Evolutionary conservation across 768 basidiomycete genomes (phyloP).

Genomic region (Naematelia aurantialba): DNA sequence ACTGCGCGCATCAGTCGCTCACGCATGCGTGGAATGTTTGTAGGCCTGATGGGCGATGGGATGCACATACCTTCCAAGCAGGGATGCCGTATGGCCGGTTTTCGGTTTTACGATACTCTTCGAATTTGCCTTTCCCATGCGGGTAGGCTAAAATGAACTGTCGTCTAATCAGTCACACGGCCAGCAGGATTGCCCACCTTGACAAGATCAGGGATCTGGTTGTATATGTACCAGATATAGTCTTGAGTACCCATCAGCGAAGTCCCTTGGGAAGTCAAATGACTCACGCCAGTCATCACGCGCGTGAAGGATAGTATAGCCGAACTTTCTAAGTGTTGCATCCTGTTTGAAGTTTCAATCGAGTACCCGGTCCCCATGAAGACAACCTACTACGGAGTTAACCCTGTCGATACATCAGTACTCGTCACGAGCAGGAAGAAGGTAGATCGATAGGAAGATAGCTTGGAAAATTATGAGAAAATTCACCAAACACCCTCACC

Average conservation of each 20-base stretch:
- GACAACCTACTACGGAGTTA: not conserved
- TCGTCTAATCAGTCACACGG: no score
- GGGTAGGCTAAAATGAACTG: constrained; percentile 14
- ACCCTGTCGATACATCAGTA: not conserved
- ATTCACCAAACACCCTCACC: constrained; percentile 20
- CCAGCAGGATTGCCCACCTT: constrained; percentile 16
- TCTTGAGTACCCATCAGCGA: constrained; percentile 1
- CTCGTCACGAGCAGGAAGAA: not conserved
- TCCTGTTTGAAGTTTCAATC: not conserved
- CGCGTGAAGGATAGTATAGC: constrained; percentile 17
- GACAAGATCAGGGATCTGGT: constrained; percentile 19
- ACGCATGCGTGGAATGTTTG: no score
- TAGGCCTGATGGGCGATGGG: no score
- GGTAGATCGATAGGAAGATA: not conserved
- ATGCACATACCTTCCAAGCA: constrained; percentile 17
- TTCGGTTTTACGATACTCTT: constrained; percentile 10
- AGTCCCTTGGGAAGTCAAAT: not conserved
- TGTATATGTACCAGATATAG: constrained; percentile 16
- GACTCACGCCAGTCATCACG: constrained; percentile 21
- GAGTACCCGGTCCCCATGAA: not conserved
- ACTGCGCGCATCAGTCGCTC: constrained; percentile 5
- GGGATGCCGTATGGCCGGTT: constrained; percentile 16
- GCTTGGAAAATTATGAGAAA: not conserved
- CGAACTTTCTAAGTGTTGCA: constrained; percentile 9
- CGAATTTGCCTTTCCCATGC: constrained; percentile 11